These are phyloP conservation scores for Cryptosporidium muris DNA, from an alignment of 169 alveolate species.

Conservation along the genomic window DNA sequence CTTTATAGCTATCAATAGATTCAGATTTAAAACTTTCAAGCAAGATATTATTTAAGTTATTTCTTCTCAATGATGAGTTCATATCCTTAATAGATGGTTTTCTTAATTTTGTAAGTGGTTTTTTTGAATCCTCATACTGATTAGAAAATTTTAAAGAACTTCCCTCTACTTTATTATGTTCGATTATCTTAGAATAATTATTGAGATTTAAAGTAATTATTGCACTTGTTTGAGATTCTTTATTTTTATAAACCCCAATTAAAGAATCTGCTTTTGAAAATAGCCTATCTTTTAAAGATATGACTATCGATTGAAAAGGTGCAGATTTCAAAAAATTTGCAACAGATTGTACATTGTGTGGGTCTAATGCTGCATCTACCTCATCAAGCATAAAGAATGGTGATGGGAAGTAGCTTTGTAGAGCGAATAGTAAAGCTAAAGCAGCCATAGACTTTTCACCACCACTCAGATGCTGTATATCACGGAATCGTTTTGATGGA, in stretches of 20 bases:
- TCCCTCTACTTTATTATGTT: neutral
- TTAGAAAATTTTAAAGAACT: neutral
- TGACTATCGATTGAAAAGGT: conserved; percentile 83
- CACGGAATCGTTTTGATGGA: conserved; percentile 87
- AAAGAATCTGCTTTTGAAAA: conserved; percentile 84
- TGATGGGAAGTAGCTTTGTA: conserved; percentile 87
- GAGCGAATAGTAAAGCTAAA: conserved; percentile 87
- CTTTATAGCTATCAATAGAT: neutral
- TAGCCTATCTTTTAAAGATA: conserved; percentile 85
- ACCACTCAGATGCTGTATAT: conserved; percentile 88
- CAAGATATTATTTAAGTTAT: neutral
- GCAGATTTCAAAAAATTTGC: conserved; percentile 79
- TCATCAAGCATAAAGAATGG: conserved; percentile 93
- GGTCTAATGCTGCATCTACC: conserved; percentile 93
- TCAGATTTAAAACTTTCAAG: neutral
- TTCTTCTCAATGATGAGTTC: neutral
- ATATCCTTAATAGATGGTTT: neutral
- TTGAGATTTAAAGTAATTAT: conserved; percentile 79
- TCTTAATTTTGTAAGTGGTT: neutral
- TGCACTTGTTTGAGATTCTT: conserved; percentile 76
- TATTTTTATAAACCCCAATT: conserved; percentile 83
- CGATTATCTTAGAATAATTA: neutral
- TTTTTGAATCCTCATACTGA: neutral
- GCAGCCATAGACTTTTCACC: conserved; percentile 97
- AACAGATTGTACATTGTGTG: conserved; percentile 82